These are phyloP conservation scores for Cordyceps tenuipes DNA, from an alignment of 2,329 filamentous ascomycete genomes.

Conservation along the genomic window DNA sequence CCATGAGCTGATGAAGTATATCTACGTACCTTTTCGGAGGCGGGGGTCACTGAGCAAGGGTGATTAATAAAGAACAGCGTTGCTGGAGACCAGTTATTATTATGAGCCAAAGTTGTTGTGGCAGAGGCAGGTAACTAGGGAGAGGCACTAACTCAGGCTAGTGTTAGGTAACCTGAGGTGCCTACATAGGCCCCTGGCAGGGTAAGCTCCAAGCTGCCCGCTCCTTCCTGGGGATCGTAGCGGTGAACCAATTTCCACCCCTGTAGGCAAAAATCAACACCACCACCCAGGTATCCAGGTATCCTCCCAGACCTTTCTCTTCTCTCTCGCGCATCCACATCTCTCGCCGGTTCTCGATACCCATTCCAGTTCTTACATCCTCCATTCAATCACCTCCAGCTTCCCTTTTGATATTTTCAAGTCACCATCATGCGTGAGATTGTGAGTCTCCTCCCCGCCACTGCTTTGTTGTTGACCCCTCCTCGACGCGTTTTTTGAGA, in stretches of 20 bases:
- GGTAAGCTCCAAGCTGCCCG: constrained; percentile 6
- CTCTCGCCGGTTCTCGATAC: constrained; percentile 24
- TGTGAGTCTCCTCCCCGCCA: constrained; percentile 38
- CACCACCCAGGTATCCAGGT: no score
- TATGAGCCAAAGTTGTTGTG: no score
- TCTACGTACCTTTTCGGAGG: no score
- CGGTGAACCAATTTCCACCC: constrained; percentile 21
- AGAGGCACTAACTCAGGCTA: background rate
- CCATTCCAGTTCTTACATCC: constrained; percentile 25
- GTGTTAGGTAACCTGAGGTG: no score
- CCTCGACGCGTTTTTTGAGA: constrained; percentile 33
- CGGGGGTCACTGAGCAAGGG: no score
- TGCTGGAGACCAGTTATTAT: no score
- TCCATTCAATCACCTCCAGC: constrained; percentile 14
- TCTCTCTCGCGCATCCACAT: constrained; percentile 20
- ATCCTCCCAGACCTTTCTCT: constrained; percentile 15
- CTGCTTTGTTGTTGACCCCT: constrained; percentile 11
- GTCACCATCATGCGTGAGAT: constrained; percentile 58
- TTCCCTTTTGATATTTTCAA: constrained; percentile 17
- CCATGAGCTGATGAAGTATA: no score
- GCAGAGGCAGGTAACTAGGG: no score
- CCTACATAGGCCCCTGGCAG: background rate
- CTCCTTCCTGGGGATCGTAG: constrained; percentile 18
- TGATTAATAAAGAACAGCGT: constrained; percentile 17
- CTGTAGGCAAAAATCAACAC: constrained; percentile 20